A percentile compares a stretch with the other conserved stretches of the same genome.
Evolutionary conservation across 108 stramenopile species (phyloP).

Genomic region (Aureococcus anophagefferens): DNA sequence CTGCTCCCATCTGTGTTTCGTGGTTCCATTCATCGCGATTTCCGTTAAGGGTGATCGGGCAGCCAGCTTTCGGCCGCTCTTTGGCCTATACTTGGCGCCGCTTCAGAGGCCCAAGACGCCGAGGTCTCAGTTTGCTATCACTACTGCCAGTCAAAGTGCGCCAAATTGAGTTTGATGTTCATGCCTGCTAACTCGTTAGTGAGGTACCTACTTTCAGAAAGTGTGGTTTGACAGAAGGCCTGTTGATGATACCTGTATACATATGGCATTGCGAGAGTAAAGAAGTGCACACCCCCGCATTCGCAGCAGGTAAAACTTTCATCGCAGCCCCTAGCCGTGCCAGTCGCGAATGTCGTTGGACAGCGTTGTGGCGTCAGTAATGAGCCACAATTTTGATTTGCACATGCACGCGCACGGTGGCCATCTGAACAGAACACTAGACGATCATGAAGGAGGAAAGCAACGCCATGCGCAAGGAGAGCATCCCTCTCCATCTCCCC

Average conservation of each 20-base stretch:
- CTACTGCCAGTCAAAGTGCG: slow-evolving; percentile 42
- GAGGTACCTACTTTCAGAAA: slow-evolving; percentile 48
- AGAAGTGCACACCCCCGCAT: no score
- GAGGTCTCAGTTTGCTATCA: neutral
- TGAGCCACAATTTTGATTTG: slow-evolving; percentile 62
- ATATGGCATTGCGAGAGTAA: slow-evolving; percentile 66
- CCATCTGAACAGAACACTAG: slow-evolving; percentile 90
- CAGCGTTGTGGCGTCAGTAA: slow-evolving; percentile 64
- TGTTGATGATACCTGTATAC: slow-evolving; percentile 58
- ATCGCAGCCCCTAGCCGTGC: no score
- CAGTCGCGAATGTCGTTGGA: neutral
- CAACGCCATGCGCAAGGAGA: slow-evolving; percentile 83
- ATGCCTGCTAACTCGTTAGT: slow-evolving; percentile 94
- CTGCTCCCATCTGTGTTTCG: no score
- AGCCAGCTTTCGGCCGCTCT: no score
- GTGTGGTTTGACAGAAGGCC: no score
- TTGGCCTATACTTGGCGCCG: no score
- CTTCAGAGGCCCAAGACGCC: no score
- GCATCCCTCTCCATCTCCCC: slow-evolving; percentile 99
- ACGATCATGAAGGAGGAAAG: slow-evolving; percentile 87
- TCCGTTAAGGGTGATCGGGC: no score
- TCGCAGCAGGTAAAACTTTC: no score
- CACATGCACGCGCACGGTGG: slow-evolving; percentile 80
- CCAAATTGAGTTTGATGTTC: slow-evolving; percentile 93
- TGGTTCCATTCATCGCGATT: no score